Percentiles rank a stretch among this genome's conserved stretches.
These are phyloP conservation scores for Myriangium duriaei DNA, from an alignment of 2,329 filamentous ascomycete species.

Conservation along the genomic window DNA sequence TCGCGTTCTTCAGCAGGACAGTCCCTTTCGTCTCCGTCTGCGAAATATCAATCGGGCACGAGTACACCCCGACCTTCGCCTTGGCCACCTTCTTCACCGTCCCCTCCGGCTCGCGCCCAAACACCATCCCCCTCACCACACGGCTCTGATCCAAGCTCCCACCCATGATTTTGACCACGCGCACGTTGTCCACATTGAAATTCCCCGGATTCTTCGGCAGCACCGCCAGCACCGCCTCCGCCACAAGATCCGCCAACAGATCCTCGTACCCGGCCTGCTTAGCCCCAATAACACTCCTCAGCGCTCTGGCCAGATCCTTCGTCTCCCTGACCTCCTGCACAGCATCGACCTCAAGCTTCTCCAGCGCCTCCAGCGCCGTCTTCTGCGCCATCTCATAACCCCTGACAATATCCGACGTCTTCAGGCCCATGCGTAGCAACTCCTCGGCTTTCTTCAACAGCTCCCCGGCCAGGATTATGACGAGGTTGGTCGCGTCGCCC, in stretches of 20 bases:
- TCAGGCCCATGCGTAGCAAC: conserved; percentile 87
- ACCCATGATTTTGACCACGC: conserved; percentile 99
- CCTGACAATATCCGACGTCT: conserved; percentile 92
- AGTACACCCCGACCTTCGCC: conserved; percentile 94
- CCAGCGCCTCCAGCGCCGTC: conserved; percentile 71
- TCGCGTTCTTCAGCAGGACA: conserved; percentile 87
- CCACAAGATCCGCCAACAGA: conserved; percentile 71
- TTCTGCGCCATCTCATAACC: conserved; percentile 93
- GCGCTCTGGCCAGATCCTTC: conserved; percentile 82
- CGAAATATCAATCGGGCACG: conserved; percentile 86
- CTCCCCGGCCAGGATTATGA: conserved; percentile 91
- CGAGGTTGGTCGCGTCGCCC: conserved; percentile 95
- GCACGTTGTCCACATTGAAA: conserved; percentile 98
- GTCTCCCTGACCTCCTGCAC: conserved; percentile 72
- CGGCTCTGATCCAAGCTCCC: conserved; percentile 86
- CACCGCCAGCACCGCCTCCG: conserved; percentile 72
- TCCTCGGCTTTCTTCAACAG: conserved; percentile 95
- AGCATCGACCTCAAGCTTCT: conserved; percentile 66
- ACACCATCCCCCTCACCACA: conserved; percentile 97
- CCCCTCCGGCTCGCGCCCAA: conserved; percentile 88
- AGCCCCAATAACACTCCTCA: conserved; percentile 87
- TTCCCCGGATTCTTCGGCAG: conserved; percentile 89
- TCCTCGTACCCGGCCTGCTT: conserved; percentile 95
- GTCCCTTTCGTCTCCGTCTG: conserved; percentile 99
- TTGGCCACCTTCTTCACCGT: conserved; percentile 75